phyloP scores from a whole-genome alignment of 768 basidiomycete genomes.

The Dentipellis sp. region DNA sequence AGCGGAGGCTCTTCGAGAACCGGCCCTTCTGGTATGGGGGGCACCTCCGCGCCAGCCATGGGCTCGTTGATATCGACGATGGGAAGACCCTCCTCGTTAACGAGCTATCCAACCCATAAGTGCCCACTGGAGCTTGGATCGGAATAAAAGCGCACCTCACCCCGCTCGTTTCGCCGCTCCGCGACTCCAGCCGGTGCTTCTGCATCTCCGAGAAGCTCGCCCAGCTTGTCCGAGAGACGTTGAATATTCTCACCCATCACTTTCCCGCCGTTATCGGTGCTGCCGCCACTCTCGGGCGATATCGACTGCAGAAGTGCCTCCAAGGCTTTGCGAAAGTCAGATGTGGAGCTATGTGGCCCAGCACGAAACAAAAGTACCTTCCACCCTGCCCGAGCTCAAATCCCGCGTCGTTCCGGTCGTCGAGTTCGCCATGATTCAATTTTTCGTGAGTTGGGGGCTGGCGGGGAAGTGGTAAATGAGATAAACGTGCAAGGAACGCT shows the following conservation, averaged over 20 bases:
- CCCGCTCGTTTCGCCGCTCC: conserved; percentile 39
- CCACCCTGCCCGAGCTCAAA: not conserved
- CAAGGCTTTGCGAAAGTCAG: conserved; percentile 21
- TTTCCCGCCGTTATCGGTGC: conserved; percentile 13
- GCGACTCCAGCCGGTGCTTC: conserved; percentile 19
- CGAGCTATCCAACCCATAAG: conserved; percentile 33
- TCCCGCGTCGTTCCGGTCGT: not conserved
- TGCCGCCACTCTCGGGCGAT: conserved; percentile 13
- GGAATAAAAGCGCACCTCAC: conserved; percentile 41
- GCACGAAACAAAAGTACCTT: not conserved
- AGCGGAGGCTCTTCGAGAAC: conserved; percentile 35
- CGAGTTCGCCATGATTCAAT: not conserved
- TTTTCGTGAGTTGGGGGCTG: not conserved
- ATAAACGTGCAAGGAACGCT: not conserved
- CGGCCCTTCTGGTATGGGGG: conserved; percentile 15
- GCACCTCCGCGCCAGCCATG: conserved; percentile 11
- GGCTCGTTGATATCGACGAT: conserved; percentile 73
- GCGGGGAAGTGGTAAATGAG: not conserved
- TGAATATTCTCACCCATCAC: conserved; percentile 39
- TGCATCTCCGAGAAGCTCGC: conserved; percentile 43
- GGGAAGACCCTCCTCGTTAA: conserved; percentile 73
- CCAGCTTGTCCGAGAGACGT: conserved; percentile 50
- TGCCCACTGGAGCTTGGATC: not conserved
- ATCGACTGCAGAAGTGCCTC: conserved; percentile 31
- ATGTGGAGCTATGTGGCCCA: not conserved